These are phyloP conservation scores for Piper longum DNA, from an alignment of 164 flowering plant genomes.

Conservation along the genomic window DNA sequence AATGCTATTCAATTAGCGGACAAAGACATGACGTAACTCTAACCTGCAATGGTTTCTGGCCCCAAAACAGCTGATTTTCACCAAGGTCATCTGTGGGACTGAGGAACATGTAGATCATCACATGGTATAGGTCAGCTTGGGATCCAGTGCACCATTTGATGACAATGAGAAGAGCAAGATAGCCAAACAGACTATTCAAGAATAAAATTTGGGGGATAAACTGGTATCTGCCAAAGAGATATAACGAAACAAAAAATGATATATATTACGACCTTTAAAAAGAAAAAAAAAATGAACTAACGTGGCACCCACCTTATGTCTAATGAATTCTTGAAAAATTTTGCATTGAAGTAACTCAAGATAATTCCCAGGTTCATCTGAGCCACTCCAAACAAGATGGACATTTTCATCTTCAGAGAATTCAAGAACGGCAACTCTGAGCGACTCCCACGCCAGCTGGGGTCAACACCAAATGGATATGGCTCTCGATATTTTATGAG, in stretches of 20 bases:
- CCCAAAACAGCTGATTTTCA: slow-evolving; percentile 86
- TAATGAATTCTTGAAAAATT: slow-evolving; percentile 50
- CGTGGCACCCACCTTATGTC: slow-evolving; percentile 52
- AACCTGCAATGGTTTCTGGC: slow-evolving; percentile 84
- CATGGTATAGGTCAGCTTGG: slow-evolving; percentile 90
- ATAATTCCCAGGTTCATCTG: slow-evolving; percentile 85
- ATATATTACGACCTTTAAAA: not conserved
- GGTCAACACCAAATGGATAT: slow-evolving; percentile 90
- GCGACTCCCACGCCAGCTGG: slow-evolving; percentile 98
- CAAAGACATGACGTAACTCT: slow-evolving; percentile 1
- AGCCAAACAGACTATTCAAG: slow-evolving; percentile 88
- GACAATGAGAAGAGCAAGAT: slow-evolving; percentile 78
- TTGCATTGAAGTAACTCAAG: slow-evolving; percentile 82
- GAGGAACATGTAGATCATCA: slow-evolving; percentile 95
- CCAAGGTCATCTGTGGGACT: slow-evolving; percentile 88
- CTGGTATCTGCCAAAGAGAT: slow-evolving; percentile 52
- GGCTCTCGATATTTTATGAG: slow-evolving; percentile 59
- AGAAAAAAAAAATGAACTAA: not conserved
- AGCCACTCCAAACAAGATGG: slow-evolving; percentile 65
- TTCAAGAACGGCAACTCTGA: slow-evolving; percentile 83
- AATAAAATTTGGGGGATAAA: slow-evolving; percentile 90
- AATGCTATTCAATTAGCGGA: not conserved
- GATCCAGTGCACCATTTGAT: slow-evolving; percentile 96
- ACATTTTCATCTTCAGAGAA: slow-evolving; percentile 97
- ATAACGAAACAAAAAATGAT: slow-evolving; percentile 2